A percentile compares a stretch with the other conserved stretches of the same genome.
These are phyloP conservation scores for Achaetomium macrosporum DNA, from an alignment of 2,329 filamentous ascomycete species.

Conservation along the genomic window DNA sequence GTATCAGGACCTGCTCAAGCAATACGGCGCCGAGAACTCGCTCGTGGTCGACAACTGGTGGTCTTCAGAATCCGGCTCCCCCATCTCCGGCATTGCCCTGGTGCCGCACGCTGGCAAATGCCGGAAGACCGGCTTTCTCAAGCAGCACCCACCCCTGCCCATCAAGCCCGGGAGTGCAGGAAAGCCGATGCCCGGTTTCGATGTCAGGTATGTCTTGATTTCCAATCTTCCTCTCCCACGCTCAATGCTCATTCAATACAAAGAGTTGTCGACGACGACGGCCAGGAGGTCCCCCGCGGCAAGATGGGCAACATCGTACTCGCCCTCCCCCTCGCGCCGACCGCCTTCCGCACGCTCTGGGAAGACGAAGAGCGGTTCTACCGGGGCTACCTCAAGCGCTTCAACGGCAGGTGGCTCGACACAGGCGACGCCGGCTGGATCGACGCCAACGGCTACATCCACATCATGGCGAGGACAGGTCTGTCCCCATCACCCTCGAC, in stretches of 20 bases:
- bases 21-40: constrained; percentile 60
- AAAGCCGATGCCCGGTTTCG: constrained; percentile 86
- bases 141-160: constrained; percentile 40
- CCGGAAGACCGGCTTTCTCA: constrained; percentile 38
- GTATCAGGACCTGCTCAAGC: constrained; percentile 67
- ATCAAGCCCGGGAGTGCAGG: constrained; percentile 84
- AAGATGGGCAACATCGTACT: constrained; percentile 91
- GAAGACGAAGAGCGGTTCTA: constrained; percentile 81
- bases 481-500: neutral
- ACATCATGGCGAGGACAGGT: constrained; percentile 53
- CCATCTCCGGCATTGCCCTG: constrained; percentile 51
- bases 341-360: constrained; percentile 81
- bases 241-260: neutral
- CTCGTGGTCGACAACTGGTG: constrained; percentile 57
- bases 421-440: constrained; percentile 88
- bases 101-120: constrained; percentile 53
- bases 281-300: constrained; percentile 62
- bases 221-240: too few relatives aligned
- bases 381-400: constrained; percentile 75
- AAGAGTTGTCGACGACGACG: constrained; percentile 72
- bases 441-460: constrained; percentile 64
- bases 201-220: constrained; percentile 46
- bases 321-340: constrained; percentile 73
- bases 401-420: constrained; percentile 77
- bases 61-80: constrained; percentile 54